A percentile compares a stretch with the other conserved stretches of the same genome.
These are phyloP conservation scores for Termitomyces sp. DNA, from an alignment of 768 basidiomycete genomes.

Conservation along the genomic window DNA sequence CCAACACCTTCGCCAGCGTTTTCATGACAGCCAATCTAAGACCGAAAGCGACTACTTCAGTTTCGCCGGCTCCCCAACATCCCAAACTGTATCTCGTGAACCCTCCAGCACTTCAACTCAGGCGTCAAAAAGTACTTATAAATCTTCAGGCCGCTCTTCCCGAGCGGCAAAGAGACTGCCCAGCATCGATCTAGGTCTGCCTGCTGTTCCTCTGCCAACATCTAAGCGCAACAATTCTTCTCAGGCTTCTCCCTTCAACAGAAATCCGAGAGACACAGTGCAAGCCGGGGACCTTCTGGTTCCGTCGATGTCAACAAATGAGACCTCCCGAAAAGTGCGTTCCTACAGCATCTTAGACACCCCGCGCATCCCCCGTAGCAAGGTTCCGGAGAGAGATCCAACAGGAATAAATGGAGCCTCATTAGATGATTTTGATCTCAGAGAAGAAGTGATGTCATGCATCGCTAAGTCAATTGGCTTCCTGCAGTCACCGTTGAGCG, in stretches of 20 bases:
- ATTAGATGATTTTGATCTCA: slow-evolving; percentile 85
- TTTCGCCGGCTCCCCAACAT: slow-evolving; percentile 25
- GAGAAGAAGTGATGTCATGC: slow-evolving; percentile 95
- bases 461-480: slow-evolving; percentile 97
- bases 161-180: slow-evolving; percentile 8
- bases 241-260: slow-evolving; percentile 17
- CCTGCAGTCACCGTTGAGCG: slow-evolving; percentile 78
- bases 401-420: slow-evolving; percentile 26
- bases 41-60: slow-evolving; percentile 59
- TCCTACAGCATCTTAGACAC: slow-evolving; percentile 48
- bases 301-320: slow-evolving; percentile 45
- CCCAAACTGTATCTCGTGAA: slow-evolving; percentile 18
- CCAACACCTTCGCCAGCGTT: slow-evolving; percentile 86
- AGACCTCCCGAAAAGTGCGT: slow-evolving; percentile 45
- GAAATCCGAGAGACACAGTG: slow-evolving; percentile 51
- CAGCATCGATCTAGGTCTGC: slow-evolving; percentile 1
- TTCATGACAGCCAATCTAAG: slow-evolving; percentile 59
- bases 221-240: slow-evolving; percentile 9
- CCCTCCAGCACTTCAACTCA: slow-evolving; percentile 17
- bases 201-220: slow-evolving; percentile 3
- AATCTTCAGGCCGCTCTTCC: slow-evolving; percentile 17
- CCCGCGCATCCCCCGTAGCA: slow-evolving; percentile 36
- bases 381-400: slow-evolving; percentile 20
- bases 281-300: slow-evolving; percentile 78
- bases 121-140: slow-evolving; percentile 6